Base-by-base conservation (phyloP, 352 stramenopile species). In the Phytophthora megakarya region DNA sequence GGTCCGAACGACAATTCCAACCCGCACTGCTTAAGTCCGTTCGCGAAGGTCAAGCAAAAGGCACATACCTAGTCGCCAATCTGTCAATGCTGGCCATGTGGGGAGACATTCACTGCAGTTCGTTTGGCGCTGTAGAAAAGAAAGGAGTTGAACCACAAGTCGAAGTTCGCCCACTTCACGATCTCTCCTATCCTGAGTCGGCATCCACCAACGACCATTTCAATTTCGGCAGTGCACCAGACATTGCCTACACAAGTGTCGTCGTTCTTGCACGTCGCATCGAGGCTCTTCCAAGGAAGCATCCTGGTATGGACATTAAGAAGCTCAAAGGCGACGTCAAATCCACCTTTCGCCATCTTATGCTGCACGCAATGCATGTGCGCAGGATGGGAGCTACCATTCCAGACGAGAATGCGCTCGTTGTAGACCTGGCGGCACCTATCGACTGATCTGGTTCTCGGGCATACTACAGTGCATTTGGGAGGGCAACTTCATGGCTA, bases 281-380 rank as follows among this genome's bases (percentile, higher is more conserved):
- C 16, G 28, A 70, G 39, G 5, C 7, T 3, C 22, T 52, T 0
- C 15, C 32, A 0, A 28, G 2, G 10, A 15, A 11, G 11, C 5
- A 53, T 39, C 25, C 33, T 9, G 22, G 6, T 3, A 21, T 38
- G 6, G 42, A 18, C 11, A 42, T 53, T 12, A 57, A 56, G 16
- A 42, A 67, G 0, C 32, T 64, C 0, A 67, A 73, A 57, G 49
- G 60, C 1, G 43, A 70, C n/a, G 54, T 70, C 25, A 74, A 74
- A 21, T 40, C 42, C 3, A 37, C 60, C 3, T 70, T 66, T 23
- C 28, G 60, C 0, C 35, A 61, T 35, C 22, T 64, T 33, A 46
- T 61, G 49, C n/a, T 60, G 35, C 39, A 69, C 15, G 32, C 59
- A 2, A 2, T 15, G 2, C 59, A 70, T 11, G 43, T 65, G 12